These are phyloP conservation scores for Nyctanthes arbortristis DNA, from an alignment of 257 asterid genomes.

Conservation along the genomic window DNA sequence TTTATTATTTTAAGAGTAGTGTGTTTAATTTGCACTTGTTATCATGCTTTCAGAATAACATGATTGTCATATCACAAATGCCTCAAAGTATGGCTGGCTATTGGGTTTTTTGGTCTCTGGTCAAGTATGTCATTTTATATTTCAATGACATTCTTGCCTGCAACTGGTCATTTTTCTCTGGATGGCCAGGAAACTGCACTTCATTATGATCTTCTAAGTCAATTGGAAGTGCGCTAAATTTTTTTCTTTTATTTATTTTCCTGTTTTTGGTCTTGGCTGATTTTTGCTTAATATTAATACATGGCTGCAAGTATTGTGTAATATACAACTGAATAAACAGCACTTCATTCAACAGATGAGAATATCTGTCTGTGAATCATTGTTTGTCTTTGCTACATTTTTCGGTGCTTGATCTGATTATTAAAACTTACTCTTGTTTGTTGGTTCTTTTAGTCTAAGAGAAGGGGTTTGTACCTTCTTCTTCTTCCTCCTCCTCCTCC, in stretches of 20 bases:
- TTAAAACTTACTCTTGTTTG: background rate
- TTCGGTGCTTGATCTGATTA: background rate
- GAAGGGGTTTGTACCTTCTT: no score
- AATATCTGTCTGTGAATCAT: no score
- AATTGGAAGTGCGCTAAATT: background rate
- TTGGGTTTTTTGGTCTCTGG: constrained; percentile 2
- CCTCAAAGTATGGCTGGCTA: constrained; percentile 1
- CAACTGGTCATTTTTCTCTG: constrained; percentile 2
- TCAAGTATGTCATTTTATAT: constrained; percentile 2
- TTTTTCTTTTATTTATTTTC: background rate
- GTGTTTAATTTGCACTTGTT: background rate
- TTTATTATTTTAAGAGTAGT: background rate
- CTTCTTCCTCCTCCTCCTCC: no score
- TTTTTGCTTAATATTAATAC: background rate
- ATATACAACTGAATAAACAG: background rate
- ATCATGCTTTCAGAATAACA: constrained; percentile 10
- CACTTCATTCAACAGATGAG: no score
- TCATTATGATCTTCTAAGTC: constrained; percentile 4
- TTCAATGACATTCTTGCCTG: constrained; percentile 15
- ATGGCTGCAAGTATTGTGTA: background rate
- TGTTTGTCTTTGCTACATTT: background rate
- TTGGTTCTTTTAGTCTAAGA: background rate
- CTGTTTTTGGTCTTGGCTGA: background rate
- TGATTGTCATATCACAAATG: constrained; percentile 2
- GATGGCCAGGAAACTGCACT: background rate